A percentile compares a stretch with the other conserved stretches of the same genome.
phyloP scores from a whole-genome alignment of 108 stramenopile species.

The Cyclotella cryptica region DNA sequence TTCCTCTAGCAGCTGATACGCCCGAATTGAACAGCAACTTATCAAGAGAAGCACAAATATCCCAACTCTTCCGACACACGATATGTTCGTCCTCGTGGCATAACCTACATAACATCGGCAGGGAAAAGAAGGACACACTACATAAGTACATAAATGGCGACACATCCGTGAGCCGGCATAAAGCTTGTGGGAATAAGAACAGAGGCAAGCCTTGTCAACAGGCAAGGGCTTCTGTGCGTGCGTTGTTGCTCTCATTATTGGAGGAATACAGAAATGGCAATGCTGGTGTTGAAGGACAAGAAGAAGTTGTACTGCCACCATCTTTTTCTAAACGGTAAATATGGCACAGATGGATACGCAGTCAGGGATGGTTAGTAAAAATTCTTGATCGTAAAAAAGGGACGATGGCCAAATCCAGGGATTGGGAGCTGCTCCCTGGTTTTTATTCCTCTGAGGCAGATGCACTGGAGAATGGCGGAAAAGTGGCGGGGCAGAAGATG shows the following conservation, averaged over 20 bases:
- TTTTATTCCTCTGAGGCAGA: slow-evolving; percentile 6
- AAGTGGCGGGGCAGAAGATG: neutral
- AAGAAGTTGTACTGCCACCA: neutral
- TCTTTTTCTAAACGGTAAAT: neutral
- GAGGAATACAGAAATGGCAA: neutral
- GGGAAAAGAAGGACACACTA: slow-evolving; percentile 1
- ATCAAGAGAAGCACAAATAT: slow-evolving; percentile 2
- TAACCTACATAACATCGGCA: slow-evolving; percentile 10
- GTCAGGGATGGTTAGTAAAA: neutral
- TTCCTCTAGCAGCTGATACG: neutral
- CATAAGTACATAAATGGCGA: slow-evolving; percentile 9
- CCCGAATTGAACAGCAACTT: no score
- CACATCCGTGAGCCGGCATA: slow-evolving; percentile 2
- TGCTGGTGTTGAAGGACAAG: neutral
- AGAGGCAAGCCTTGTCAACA: neutral
- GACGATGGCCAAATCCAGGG: neutral
- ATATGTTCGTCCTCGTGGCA: slow-evolving; percentile 12
- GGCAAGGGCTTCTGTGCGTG: neutral
- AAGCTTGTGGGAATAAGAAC: neutral
- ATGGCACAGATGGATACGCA: neutral
- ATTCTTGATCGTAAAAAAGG: neutral
- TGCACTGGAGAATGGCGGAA: neutral
- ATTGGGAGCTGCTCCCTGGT: neutral
- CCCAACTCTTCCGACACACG: neutral
- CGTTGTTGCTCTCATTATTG: neutral